Evolutionary conservation across 140 eudicot species (phyloP).

Genomic region (Erigeron philadelphicus): DNA sequence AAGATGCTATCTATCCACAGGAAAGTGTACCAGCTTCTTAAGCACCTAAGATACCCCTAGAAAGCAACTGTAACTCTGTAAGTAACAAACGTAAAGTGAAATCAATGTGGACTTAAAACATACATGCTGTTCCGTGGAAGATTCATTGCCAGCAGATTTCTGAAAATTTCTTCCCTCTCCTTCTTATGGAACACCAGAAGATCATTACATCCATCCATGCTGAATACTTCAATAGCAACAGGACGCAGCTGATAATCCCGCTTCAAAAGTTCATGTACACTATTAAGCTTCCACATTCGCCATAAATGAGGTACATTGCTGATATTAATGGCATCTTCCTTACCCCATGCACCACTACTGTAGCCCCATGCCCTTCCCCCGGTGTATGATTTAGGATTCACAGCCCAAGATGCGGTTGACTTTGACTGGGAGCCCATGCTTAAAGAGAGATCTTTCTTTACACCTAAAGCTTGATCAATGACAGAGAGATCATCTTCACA

Average conservation of each 20-base stretch:
- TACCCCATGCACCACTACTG: slow-evolving; percentile 91
- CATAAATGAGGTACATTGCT: slow-evolving; percentile 84
- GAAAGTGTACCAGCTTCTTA: neutral
- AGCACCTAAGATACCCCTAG: neutral
- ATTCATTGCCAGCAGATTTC: slow-evolving; percentile 76
- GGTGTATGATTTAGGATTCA: slow-evolving; percentile 34
- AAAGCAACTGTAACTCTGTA: neutral
- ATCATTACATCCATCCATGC: slow-evolving; percentile 99
- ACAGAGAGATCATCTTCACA: slow-evolving; percentile 77
- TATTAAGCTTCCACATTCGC: slow-evolving; percentile 98
- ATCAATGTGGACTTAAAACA: slow-evolving; percentile 25
- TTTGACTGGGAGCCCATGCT: slow-evolving; percentile 57
- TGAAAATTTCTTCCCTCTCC: slow-evolving; percentile 90
- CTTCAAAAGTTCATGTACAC: slow-evolving; percentile 87
- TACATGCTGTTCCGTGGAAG: slow-evolving; percentile 95
- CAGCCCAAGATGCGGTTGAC: slow-evolving; percentile 68
- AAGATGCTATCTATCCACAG: slow-evolving; percentile 10
- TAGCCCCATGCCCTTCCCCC: slow-evolving; percentile 95
- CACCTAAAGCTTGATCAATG: slow-evolving; percentile 95
- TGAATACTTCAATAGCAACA: slow-evolving; percentile 89
- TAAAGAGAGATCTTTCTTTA: slow-evolving; percentile 58
- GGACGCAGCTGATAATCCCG: slow-evolving; percentile 99
- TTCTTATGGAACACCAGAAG: slow-evolving; percentile 92
- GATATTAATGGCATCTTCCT: slow-evolving; percentile 64
- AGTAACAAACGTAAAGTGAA: slow-evolving; percentile 16